phyloP scores from a whole-genome alignment of 1,284 basidiomycete genomes.

The Exsudoporus floridanus region DNA sequence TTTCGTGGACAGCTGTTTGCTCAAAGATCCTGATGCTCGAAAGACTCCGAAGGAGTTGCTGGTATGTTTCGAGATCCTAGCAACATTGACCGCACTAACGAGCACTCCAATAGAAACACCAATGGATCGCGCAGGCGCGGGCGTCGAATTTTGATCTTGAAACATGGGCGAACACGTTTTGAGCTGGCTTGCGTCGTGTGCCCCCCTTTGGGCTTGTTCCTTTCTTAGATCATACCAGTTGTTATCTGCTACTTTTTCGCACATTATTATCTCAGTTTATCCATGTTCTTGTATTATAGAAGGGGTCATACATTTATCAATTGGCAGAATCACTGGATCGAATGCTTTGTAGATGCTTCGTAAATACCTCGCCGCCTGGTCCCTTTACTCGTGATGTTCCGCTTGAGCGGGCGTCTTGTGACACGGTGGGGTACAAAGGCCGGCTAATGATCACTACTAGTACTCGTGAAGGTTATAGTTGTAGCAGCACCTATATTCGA shows the following conservation, averaged over 20 bases:
- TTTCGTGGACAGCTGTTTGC: constrained; percentile 81
- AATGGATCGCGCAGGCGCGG: constrained; percentile 56
- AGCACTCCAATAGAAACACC: constrained; percentile 46
- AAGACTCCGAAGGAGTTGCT: constrained; percentile 81
- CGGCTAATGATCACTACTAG: neutral
- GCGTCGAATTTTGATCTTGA: constrained; percentile 55
- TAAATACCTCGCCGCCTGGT: neutral
- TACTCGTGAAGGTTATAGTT: neutral
- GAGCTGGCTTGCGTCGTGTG: constrained; percentile 21
- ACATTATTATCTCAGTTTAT: constrained; percentile 32
- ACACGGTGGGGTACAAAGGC: neutral
- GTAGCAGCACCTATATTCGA: constrained; percentile 26
- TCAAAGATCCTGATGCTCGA: constrained; percentile 78
- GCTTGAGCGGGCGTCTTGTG: neutral
- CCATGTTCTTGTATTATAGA: constrained; percentile 35
- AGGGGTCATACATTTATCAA: constrained; percentile 18
- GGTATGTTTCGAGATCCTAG: constrained; percentile 44
- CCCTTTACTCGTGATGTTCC: no score
- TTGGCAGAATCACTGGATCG: constrained; percentile 2
- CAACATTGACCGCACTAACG: constrained; percentile 3
- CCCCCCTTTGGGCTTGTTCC: constrained; percentile 10
- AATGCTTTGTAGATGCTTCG: neutral
- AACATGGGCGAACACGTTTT: constrained; percentile 64
- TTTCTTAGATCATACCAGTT: constrained; percentile 25
- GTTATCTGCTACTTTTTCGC: constrained; percentile 30